phyloP scores from a whole-genome alignment of 1,284 basidiomycete genomes.

The Cryptococcus floricola region DNA sequence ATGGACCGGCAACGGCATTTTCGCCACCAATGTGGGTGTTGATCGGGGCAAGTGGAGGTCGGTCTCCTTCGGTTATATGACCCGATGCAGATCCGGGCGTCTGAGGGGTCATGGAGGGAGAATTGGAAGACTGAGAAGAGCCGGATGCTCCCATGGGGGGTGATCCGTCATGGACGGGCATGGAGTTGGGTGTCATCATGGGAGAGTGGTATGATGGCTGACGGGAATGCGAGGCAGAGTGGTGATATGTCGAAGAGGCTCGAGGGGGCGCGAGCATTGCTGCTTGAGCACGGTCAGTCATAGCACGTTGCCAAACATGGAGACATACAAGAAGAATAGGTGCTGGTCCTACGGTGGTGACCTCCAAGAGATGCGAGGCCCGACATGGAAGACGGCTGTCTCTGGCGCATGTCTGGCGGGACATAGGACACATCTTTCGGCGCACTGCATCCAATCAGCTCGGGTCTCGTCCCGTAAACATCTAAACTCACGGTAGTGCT shows the following conservation, averaged over 20 bases:
- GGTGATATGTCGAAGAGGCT: conserved; percentile 12
- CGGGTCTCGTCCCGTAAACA: not conserved
- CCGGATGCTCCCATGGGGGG: conserved; percentile 24
- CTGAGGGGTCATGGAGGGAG: conserved; percentile 15
- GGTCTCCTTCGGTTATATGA: not conserved
- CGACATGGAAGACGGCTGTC: conserved; percentile 1
- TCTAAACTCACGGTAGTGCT: conserved; percentile 42
- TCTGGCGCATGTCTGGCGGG: conserved; percentile 2
- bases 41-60: conserved; percentile 21
- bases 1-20: not conserved
- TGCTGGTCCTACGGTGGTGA: conserved; percentile 22
- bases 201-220: not conserved
- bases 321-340: conserved; percentile 36
- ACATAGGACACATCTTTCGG: conserved; percentile 31
- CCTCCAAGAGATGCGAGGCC: not conserved
- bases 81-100: not conserved
- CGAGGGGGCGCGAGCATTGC: conserved; percentile 19
- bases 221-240: not conserved
- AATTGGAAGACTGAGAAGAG: conserved; percentile 15
- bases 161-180: conserved; percentile 21
- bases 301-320: not conserved
- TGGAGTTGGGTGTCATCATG: conserved; percentile 21
- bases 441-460: conserved; percentile 17
- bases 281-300: not conserved
- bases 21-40: conserved; percentile 14